Evolutionary conservation across 179 eudicot species (phyloP).

Genomic region (Beta macrorhiza): DNA sequence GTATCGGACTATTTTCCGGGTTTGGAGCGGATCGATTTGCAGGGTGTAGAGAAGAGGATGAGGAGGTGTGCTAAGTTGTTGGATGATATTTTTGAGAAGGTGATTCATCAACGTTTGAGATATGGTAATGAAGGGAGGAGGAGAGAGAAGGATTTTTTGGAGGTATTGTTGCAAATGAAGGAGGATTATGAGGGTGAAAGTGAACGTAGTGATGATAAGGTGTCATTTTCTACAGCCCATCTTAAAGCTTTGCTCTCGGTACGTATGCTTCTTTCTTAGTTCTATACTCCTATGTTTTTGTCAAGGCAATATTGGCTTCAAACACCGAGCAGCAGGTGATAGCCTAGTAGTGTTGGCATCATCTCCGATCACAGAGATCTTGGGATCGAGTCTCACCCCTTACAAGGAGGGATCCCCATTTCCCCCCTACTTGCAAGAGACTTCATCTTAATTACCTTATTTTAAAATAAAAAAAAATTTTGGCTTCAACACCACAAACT

Average conservation of each 20-base stretch:
- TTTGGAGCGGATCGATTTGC: slow-evolving; percentile 42
- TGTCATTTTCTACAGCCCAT: slow-evolving; percentile 45
- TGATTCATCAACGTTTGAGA: slow-evolving; percentile 38
- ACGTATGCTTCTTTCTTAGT: not conserved
- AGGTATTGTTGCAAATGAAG: slow-evolving; percentile 47
- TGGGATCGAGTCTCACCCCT: too few relatives aligned
- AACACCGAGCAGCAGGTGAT: too few relatives aligned
- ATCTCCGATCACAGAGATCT: too few relatives aligned
- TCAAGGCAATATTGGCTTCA: too few relatives aligned
- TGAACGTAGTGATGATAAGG: slow-evolving; percentile 24
- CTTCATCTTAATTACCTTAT: too few relatives aligned
- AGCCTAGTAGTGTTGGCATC: too few relatives aligned
- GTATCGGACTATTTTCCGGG: slow-evolving; percentile 49
- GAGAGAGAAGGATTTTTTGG: slow-evolving; percentile 44
- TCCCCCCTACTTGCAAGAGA: too few relatives aligned
- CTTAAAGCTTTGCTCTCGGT: slow-evolving; percentile 67
- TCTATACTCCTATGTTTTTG: not conserved
- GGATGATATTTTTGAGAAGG: slow-evolving; percentile 42
- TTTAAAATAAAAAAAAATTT: too few relatives aligned
- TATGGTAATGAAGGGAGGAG: not conserved
- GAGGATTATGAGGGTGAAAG: slow-evolving; percentile 29
- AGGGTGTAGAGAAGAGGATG: slow-evolving; percentile 42
- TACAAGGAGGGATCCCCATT: too few relatives aligned
- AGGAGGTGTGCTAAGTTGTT: slow-evolving; percentile 28
- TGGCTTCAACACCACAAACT: too few relatives aligned